Evolutionary conservation across 2,329 filamentous ascomycete species (phyloP), one percentile per base, ranked within the genome.

Genomic region (Metarhizium anisopliae): DNA sequence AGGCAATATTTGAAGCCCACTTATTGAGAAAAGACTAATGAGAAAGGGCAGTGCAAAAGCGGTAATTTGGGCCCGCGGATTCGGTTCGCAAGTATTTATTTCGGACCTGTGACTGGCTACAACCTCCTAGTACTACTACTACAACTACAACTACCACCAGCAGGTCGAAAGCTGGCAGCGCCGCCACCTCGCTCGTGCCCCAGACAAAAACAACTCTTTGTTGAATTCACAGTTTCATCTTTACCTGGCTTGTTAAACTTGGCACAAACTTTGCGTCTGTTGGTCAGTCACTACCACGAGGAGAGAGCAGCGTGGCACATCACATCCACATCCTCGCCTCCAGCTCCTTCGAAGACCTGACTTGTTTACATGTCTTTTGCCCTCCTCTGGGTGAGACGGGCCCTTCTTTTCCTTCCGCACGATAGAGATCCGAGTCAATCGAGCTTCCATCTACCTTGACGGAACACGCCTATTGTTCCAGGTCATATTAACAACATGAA

Each of bases 401-500:
- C 43, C 7, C 43, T 47, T 25, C 43, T 47, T 25, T 14, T 10
- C 7, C 43, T 47, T 47, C 43, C 2, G 7, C n/a, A 25, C 43
- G 10, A 36, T 18, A 47, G 43, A 47, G 7, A 25, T 18, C 18
- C 13, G 43, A n/a, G 43, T 47, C 13, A 47, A 47, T 13, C n/a
- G 43, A 47, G 20, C n/a, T 47, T 25, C n/a, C 43, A 20, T 13
- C 13, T 25, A 6, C 3, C 8, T n/a, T 25, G n/a, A 25, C 43
- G 43, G 25, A 47, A 47, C 43, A n/a, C n/a, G 7, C 20, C 43
- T 47, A 7, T 29, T 25, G 13, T 2, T 13, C n/a, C 43, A 47
- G 43, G 7, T 47, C 43, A 18, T 7, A 47, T 32, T 18, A 16
- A 50, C 55, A 57, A 30, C 51, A 69, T 68, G 67, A 63, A 63